Base-by-base conservation (phyloP, 768 basidiomycete genomes). In the Calocybe cyanea region DNA sequence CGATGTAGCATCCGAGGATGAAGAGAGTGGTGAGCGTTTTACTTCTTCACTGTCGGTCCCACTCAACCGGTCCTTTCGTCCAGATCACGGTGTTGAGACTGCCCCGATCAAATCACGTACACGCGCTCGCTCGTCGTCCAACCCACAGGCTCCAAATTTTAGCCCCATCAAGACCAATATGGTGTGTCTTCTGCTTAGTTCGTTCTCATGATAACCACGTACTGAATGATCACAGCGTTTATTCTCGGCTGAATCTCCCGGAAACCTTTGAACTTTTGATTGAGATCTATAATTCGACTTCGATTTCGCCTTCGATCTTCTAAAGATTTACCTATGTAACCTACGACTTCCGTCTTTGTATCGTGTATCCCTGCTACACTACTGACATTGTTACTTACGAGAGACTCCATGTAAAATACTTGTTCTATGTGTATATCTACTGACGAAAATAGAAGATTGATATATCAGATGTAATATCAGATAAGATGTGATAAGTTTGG, bases 221-320 rank as follows among this genome's bases (percentile, higher is more conserved):
- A 28, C 5, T 11, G 5, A 28, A 11, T 28, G 6, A 21, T 43
- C 19, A 15, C 35, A 46, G 30, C 45, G 70, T 69, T 53, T 70
- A 9, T 70, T 72, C 56, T 65, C 70, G 41, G 70, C 70, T 15
- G 70, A 72, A 58, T 69, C 66, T 34, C 70, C 69, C 18, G 67
- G 68, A 18, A 63, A 63, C 41, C 57, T 69, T 32, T 69, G 57
- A 58, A 5, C 28, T 11, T 41, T 40, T 36, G 46, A 21, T 28
- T 35, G 21, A 44, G 44, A 45, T 43, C 41, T 40, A 33, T 28
- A 33, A 38, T 53, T 59, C 46, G 54, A 58, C 50, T 57, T 57
- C 46, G 43, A 31, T 25, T 53, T 50, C 41, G 43, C 8, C 37
- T 13, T 47, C 31, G 21, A 42, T 33, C 7, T 28, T 28, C 11